Evolutionary conservation across 2,329 filamentous ascomycete genomes (phyloP).

Genomic region (Apiospora kogelbergensis): DNA sequence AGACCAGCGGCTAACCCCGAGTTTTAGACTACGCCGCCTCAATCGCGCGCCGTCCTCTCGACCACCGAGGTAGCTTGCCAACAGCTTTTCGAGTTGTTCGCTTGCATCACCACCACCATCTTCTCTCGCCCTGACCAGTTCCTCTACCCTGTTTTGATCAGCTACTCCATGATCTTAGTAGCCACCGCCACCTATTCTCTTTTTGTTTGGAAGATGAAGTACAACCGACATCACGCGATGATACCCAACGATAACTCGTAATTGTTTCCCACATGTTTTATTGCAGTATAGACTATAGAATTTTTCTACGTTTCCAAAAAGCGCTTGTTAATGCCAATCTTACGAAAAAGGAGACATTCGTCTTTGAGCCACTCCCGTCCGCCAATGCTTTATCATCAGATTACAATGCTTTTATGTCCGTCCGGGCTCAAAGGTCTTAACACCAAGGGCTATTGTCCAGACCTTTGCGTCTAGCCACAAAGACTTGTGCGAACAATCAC

Average conservation of each 20-base stretch:
- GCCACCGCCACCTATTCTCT: constrained; percentile 1
- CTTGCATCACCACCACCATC: background rate
- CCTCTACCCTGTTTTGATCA: constrained; percentile 7
- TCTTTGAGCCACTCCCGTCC: background rate
- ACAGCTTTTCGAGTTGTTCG: background rate
- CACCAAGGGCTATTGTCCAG: background rate
- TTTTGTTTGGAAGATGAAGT: constrained; percentile 7
- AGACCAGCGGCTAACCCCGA: background rate
- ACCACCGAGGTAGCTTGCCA: constrained; percentile 1
- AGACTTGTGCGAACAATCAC: background rate
- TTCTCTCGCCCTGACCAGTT: constrained; percentile 2
- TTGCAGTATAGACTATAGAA: constrained; percentile 5
- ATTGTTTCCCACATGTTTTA: background rate
- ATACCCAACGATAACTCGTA: constrained; percentile 2
- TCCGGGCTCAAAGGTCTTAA: background rate
- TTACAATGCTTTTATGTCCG: background rate
- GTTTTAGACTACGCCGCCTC: background rate
- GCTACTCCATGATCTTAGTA: constrained; percentile 5
- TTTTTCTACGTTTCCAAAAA: background rate
- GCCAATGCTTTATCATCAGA: background rate
- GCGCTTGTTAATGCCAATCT: background rate
- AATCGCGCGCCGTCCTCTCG: background rate
- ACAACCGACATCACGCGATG: constrained; percentile 6
- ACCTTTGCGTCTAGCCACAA: background rate
- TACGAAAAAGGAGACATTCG: background rate